A percentile compares a stretch with the other conserved stretches of the same genome.
Conservation (phyloP, 2,329 filamentous ascomycete genomes). For the Fusarium sp. region DNA sequence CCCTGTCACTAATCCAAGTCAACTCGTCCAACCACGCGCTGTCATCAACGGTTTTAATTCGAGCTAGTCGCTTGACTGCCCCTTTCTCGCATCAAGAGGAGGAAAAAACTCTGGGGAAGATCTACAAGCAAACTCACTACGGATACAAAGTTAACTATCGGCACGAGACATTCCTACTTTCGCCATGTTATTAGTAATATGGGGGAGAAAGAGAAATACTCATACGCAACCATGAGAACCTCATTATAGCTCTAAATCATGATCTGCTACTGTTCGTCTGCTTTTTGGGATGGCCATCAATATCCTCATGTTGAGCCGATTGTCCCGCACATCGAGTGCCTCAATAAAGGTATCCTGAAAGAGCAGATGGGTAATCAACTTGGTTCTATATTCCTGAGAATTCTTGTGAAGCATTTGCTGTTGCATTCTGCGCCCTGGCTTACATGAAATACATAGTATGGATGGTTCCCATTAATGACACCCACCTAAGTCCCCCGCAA, state of each 20-base stretch:
- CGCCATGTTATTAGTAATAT: no score
- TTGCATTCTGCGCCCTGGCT: background rate
- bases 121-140: conserved; percentile 14
- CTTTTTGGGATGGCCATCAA: no score
- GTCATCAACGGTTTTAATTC: conserved; percentile 9
- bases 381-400: background rate
- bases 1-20: conserved; percentile 26
- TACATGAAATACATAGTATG: background rate
- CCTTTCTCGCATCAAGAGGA: conserved; percentile 19
- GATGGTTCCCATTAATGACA: background rate
- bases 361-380: background rate
- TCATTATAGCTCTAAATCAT: no score
- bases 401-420: background rate
- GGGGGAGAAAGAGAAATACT: no score
- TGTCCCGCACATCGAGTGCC: no score
- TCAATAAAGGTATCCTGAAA: background rate
- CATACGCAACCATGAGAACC: no score
- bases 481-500: background rate
- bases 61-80: conserved; percentile 14
- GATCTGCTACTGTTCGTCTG: no score
- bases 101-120: conserved; percentile 30
- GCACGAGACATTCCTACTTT: background rate
- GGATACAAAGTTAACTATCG: background rate
- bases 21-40: conserved; percentile 33
- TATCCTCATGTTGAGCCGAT: no score